Evolutionary conservation across 176 grass and related monocot genomes (phyloP).

Genomic region (Coix lacrymajobi): DNA sequence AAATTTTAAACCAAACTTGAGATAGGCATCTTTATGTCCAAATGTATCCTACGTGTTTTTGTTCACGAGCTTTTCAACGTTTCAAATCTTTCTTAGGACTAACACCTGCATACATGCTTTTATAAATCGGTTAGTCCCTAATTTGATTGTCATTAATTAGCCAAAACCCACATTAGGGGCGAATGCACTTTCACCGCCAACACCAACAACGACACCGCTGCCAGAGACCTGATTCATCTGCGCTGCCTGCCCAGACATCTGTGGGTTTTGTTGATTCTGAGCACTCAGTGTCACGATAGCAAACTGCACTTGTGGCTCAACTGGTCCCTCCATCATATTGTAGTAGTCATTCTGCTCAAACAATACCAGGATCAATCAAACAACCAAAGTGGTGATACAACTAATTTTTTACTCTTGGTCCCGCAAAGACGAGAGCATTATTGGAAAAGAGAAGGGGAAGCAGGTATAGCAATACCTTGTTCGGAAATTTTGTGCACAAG

Average conservation of each 20-base stretch:
- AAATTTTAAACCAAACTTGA: too few species aligned
- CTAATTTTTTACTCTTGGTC: not conserved
- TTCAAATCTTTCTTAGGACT: too few species aligned
- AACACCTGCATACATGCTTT: too few species aligned
- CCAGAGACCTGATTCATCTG: slow-evolving; percentile 43
- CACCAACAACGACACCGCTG: not conserved
- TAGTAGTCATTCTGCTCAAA: slow-evolving; percentile 59
- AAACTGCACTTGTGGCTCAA: slow-evolving; percentile 37
- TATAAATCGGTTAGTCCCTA: too few species aligned
- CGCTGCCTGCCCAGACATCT: slow-evolving; percentile 43
- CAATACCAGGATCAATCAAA: not conserved
- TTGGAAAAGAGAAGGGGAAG: slow-evolving; percentile 1
- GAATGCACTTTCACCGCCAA: too few species aligned
- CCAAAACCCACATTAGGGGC: too few species aligned
- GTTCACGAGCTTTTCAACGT: too few species aligned
- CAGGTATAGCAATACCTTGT: slow-evolving; percentile 23
- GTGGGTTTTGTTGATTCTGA: slow-evolving; percentile 40
- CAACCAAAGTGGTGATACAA: slow-evolving; percentile 12
- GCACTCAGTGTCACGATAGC: slow-evolving; percentile 29
- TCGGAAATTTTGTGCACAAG: slow-evolving; percentile 47
- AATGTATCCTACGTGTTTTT: too few species aligned
- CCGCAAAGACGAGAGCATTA: not conserved
- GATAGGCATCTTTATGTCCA: too few species aligned
- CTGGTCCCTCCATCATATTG: slow-evolving; percentile 38
- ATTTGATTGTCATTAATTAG: too few species aligned